Base-by-base conservation (phyloP, 2,329 filamentous ascomycete species). In the Calonectria pteridis region DNA sequence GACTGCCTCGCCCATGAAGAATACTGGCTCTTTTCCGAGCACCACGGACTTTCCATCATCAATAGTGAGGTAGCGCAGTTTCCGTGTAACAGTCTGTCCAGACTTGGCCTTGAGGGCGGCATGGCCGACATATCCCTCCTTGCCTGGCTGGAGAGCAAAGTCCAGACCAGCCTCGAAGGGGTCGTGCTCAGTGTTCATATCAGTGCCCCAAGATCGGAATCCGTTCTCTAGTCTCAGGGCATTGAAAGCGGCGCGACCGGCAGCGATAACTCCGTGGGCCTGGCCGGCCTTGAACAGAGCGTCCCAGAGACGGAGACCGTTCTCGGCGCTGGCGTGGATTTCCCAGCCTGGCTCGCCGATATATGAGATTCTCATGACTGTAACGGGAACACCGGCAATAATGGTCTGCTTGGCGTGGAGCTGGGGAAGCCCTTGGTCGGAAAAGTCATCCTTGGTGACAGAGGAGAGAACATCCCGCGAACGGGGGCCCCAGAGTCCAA, bases 341-440 rank as follows among this genome's bases (percentile, higher is more conserved):
- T 93, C 91, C 90, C 90, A 93, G 1, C 91, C 91, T 0, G 86
- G 82, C 76, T 93, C 91, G 7, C 91, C 91, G 5, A 93, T 89
- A 65, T 89, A 91, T 0, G 91, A 93, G 46, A 91, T 85, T 3
- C 89, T 86, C 77, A 91, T 87, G 0, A 86, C 86, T 0, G 85
- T 88, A 3, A 91, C 89, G 0, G 91, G 91, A 18, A 93, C 86
- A 0, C 90, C 89, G 10, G 84, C 85, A 63, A 93, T 85, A 70
- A 81, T 85, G 0, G 86, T 85, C 23, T 82, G 84, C 82, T 89
- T 91, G 58, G 87, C 85, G 0, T 84, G 83, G 73, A 90, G 87
- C 69, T 90, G 89, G 0, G 87, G 86, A 0, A 92, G 83, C 0
- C 83, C 87, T 28, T 83, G 83, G 71, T 86, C 83, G 7, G 82